Conservation (phyloP, 2,329 filamentous ascomycete species). For the Aureobasidium sp. region DNA sequence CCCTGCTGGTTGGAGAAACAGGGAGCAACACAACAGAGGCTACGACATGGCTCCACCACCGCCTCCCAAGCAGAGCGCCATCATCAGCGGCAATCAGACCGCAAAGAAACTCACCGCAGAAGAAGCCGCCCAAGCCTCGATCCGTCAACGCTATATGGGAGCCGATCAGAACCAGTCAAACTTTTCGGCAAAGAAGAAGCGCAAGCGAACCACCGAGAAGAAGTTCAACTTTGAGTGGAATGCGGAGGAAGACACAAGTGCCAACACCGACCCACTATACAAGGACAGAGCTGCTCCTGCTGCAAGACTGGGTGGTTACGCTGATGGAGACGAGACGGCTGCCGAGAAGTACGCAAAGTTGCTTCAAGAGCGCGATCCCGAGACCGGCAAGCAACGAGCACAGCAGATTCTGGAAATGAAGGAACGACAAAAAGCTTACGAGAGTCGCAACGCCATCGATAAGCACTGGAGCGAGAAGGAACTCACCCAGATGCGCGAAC, state of each 20-base stretch:
- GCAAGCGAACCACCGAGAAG: constrained; percentile 83
- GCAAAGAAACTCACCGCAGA: constrained; percentile 43
- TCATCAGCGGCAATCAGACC: constrained; percentile 29
- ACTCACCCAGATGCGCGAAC: constrained; percentile 87
- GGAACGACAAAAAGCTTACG: constrained; percentile 65
- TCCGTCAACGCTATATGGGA: constrained; percentile 82
- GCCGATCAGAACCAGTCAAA: constrained; percentile 78
- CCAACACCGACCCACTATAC: constrained; percentile 76
- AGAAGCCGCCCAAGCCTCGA: constrained; percentile 64
- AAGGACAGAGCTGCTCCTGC: constrained; percentile 58
- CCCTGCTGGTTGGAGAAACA: constrained; percentile 41
- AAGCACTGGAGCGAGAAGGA: constrained; percentile 96
- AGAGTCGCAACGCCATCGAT: constrained; percentile 66
- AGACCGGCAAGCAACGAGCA: constrained; percentile 70
- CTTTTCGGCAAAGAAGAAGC: constrained; percentile 94
- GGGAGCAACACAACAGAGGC: constrained; percentile 35
- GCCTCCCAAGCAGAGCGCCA: constrained; percentile 36
- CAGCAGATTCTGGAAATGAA: constrained; percentile 80
- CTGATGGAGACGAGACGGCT: constrained; percentile 46
- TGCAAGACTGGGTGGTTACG: constrained; percentile 60
- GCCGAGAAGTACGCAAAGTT: constrained; percentile 56
- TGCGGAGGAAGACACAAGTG: constrained; percentile 83
- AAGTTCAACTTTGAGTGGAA: constrained; percentile 99
- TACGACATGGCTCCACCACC: constrained; percentile 48
- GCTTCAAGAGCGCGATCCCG: constrained; percentile 66